These are phyloP conservation scores for Dissophora ornata DNA, from an alignment of 192 early-diverging fungal species.

Conservation along the genomic window DNA sequence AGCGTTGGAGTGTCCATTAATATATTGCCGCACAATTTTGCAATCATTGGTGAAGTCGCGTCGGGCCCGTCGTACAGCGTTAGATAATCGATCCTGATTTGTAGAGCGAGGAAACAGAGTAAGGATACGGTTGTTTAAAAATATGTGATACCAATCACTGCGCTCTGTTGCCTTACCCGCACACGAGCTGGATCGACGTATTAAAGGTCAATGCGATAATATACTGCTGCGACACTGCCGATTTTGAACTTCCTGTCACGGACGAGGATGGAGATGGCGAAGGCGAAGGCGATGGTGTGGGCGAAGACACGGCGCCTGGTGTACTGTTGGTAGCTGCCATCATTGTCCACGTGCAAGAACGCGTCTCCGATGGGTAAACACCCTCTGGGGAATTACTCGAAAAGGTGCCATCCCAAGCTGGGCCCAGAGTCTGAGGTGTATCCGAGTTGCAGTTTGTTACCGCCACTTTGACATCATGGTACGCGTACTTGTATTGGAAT, in stretches of 20 bases:
- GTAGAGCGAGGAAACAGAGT: too few relatives aligned
- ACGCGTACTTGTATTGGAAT: too few relatives aligned
- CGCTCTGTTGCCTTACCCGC: slow-evolving; percentile 39
- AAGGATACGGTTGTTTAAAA: background rate
- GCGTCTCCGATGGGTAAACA: slow-evolving; percentile 8
- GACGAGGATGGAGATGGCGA: too few relatives aligned
- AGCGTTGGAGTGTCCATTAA: slow-evolving; percentile 4
- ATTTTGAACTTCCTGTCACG: background rate
- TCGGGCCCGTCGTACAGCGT: slow-evolving; percentile 50
- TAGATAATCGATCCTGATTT: slow-evolving; percentile 36
- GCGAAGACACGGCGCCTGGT: background rate
- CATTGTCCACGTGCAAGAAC: slow-evolving; percentile 39
- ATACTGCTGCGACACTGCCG: background rate
- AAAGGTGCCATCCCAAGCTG: slow-evolving; percentile 20
- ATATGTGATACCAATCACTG: too few relatives aligned
- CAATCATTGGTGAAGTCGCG: slow-evolving; percentile 31
- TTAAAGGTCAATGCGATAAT: slow-evolving; percentile 26
- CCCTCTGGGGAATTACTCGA: slow-evolving; percentile 22
- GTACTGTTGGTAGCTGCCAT: background rate
- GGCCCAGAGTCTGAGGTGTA: background rate
- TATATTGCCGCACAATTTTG: slow-evolving; percentile 34
- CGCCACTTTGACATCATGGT: background rate
- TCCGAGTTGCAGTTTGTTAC: slow-evolving; percentile 2
- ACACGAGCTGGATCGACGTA: slow-evolving; percentile 35
- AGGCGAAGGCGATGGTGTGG: background rate